Percentiles rank a stretch among this genome's conserved stretches.
Evolutionary conservation across 2,329 filamentous ascomycete species (phyloP).

Genomic region (Teratosphaeria gauchensis): DNA sequence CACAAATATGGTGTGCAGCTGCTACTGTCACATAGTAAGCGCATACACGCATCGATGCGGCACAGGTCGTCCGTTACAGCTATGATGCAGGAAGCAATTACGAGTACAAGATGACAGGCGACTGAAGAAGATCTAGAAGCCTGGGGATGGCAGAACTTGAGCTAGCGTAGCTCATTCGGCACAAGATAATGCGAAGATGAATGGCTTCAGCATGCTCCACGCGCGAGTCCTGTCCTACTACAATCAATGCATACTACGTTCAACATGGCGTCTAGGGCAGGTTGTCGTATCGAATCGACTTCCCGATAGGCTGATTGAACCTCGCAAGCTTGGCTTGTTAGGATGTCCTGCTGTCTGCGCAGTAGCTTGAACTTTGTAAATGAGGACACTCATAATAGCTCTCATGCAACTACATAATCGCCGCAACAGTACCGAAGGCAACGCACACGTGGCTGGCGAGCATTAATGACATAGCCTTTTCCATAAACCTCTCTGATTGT

Average conservation of each 20-base stretch:
- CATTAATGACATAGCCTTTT: background rate
- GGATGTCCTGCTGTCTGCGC: background rate
- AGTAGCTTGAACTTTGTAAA: background rate
- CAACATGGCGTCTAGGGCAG: background rate
- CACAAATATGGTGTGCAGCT: no score
- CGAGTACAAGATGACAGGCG: background rate
- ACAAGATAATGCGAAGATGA: background rate
- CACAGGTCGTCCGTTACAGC: background rate
- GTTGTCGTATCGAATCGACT: background rate
- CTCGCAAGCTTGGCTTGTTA: background rate
- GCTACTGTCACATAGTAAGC: no score
- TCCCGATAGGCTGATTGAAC: background rate
- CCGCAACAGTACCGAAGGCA: no score
- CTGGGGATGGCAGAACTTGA: background rate
- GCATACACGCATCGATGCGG: no score
- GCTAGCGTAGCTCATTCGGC: background rate
- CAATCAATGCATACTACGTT: background rate
- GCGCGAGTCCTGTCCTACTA: background rate
- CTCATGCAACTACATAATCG: background rate
- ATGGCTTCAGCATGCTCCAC: background rate
- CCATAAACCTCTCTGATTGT: background rate
- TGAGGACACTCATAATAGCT: background rate
- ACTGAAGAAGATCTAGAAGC: background rate
- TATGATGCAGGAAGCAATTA: background rate
- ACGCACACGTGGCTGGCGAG: no score